Conservation (phyloP, 148 eudicot species). For the Polygonum maritimum region DNA sequence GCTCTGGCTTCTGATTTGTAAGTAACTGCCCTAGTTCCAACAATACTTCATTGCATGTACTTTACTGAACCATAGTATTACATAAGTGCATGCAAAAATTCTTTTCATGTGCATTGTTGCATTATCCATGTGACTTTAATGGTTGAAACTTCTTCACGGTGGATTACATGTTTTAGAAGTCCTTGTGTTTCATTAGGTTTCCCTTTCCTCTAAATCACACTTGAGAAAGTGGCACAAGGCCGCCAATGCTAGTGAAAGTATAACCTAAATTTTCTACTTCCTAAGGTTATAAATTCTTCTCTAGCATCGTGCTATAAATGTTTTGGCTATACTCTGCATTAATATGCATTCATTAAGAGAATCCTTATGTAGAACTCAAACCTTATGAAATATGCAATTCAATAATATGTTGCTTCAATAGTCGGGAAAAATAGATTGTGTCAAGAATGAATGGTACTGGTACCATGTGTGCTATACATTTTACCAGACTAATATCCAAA, state of each 20-base stretch:
- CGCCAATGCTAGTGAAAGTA: background rate
- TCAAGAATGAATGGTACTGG: background rate
- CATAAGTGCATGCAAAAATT: background rate
- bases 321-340: background rate
- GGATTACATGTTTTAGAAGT: background rate
- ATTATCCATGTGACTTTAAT: background rate
- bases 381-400: background rate
- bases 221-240: background rate
- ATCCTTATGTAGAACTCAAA: background rate
- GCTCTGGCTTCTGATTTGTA: slow-evolving; percentile 99
- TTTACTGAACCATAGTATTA: background rate
- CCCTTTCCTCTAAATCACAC: background rate
- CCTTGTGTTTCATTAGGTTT: background rate
- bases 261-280: background rate
- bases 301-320: no score
- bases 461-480: background rate
- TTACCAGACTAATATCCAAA: background rate
- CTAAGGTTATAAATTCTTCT: no score
- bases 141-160: background rate
- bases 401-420: background rate
- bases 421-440: background rate
- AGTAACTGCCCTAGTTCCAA: slow-evolving; percentile 25
- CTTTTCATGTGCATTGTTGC: background rate
- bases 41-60: background rate
- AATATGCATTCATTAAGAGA: background rate